Conservation (phyloP, 2,329 filamentous ascomycete genomes). For the Pestalotiopsis sp. region DNA sequence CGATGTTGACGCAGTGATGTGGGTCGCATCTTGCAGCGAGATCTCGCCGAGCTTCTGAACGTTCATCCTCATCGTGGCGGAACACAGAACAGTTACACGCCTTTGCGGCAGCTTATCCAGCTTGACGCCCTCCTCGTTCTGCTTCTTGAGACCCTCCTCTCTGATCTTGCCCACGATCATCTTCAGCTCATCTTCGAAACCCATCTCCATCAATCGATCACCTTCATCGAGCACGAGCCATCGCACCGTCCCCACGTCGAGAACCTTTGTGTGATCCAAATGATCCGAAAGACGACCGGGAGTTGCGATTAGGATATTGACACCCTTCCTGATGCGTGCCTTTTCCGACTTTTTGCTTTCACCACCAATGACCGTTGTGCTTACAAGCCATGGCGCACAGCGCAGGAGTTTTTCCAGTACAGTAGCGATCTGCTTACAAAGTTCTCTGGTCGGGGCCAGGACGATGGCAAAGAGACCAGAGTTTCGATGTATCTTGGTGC, state of each 20-base stretch:
- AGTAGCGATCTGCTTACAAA: conserved; percentile 89
- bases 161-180: conserved; percentile 83
- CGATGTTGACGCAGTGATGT: conserved; percentile 72
- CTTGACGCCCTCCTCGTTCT: conserved; percentile 58
- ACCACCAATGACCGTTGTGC: conserved; percentile 76
- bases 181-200: conserved; percentile 92
- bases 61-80: conserved; percentile 97
- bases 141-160: conserved; percentile 60
- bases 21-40: conserved; percentile 88
- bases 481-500: conserved; percentile 71
- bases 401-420: conserved; percentile 84
- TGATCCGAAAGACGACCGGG: conserved; percentile 91
- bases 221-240: conserved; percentile 97
- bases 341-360: conserved; percentile 82
- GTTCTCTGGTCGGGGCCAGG: conserved; percentile 89
- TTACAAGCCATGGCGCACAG: conserved; percentile 93
- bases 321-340: conserved; percentile 86
- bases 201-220: conserved; percentile 96
- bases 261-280: conserved; percentile 84
- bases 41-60: conserved; percentile 94
- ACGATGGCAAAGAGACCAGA: conserved; percentile 93
- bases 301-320: conserved; percentile 95
- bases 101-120: conserved; percentile 72
- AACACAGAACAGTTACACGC: conserved; percentile 87
- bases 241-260: conserved; percentile 85